Base-by-base conservation (phyloP, 2,329 filamentous ascomycete species). In the Gnomoniopsis sp. region DNA sequence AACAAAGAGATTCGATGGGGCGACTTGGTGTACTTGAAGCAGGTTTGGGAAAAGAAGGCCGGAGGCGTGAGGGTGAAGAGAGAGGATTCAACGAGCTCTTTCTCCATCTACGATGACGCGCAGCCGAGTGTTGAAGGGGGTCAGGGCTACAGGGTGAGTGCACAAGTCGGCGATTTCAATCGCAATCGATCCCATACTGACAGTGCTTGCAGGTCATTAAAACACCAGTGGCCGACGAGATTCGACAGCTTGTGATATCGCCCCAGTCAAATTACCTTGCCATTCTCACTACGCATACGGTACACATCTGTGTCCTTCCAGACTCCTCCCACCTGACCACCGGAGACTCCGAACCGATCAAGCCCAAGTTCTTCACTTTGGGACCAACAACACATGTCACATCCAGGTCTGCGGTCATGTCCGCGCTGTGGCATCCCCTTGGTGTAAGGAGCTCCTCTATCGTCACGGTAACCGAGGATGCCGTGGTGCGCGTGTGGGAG, bases 1-100 rank as follows among this genome's bases (percentile, higher is more conserved):
- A 93, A 93, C 51, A 93, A 89, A 66, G 91, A 98, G 73, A 89
- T 99, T 62, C 84, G 93, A 72, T 99, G 95, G 92, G 88, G 90
- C 11, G 91, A 96, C 73, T 76, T 99, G 57, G 85, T 86, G 53
- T 85, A 88, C 60, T 73, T 98, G 68, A 96, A 96, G 76, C 89
- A 87, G 62, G 69, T 71, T 54, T 81, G 76, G 74, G 75, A 78
- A 56, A 69, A 77, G 30, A 75, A 74, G 55, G 65, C 68, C 19
- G 65, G 59, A 55, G 68, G 69, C 19, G 59, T 67, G 47, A 74
- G 74, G 33, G 72, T 82, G 65, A 84, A 83, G 71, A 74, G 74
- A 53, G 81, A 84, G 64, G 74, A 76, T 47, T 75, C 79, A 2
- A 61, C 68, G 1, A 71, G 69, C 53, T 70, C 73, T 12, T 69